Percentiles rank a stretch among this genome's conserved stretches.
These are phyloP conservation scores for Dissophora ornata DNA, from an alignment of 192 early-diverging fungal genomes.

Conservation along the genomic window DNA sequence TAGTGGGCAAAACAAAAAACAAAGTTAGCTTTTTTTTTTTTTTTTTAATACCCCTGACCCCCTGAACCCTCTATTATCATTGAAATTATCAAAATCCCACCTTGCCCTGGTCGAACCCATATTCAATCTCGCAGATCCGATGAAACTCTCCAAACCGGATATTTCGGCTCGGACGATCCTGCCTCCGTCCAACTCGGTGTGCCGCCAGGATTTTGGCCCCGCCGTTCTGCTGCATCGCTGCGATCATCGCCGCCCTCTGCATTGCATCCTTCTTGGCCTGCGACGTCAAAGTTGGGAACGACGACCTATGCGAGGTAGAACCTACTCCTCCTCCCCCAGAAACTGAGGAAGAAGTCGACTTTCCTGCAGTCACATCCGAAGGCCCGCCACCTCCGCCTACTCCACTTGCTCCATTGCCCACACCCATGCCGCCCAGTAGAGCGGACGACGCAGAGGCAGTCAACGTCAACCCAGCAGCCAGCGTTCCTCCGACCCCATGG, in stretches of 20 bases:
- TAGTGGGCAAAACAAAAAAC: background rate
- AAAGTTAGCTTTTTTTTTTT: background rate
- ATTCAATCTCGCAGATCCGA: slow-evolving; percentile 48
- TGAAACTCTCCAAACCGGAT: slow-evolving; percentile 49
- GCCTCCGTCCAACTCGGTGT: slow-evolving; percentile 26
- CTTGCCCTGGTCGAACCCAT: slow-evolving; percentile 46
- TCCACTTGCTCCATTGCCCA: background rate
- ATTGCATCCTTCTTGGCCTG: slow-evolving; percentile 41
- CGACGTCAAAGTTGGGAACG: slow-evolving; percentile 35
- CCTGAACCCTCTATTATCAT: no score
- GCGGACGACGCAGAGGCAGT: slow-evolving; percentile 12
- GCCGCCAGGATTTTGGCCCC: slow-evolving; percentile 39
- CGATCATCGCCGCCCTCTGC: slow-evolving; percentile 50
- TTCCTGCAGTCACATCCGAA: no score
- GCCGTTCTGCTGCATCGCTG: slow-evolving; percentile 49
- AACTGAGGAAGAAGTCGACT: background rate
- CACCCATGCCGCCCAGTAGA: background rate
- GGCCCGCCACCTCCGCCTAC: background rate
- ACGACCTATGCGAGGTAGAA: slow-evolving; percentile 22
- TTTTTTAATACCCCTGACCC: background rate
- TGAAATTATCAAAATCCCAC: slow-evolving; percentile 7
- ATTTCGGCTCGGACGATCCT: slow-evolving; percentile 40
- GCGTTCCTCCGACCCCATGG: background rate
- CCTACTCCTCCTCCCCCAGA: no score
- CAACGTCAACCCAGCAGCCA: background rate